A percentile compares a stretch with the other conserved stretches of the same genome.
phyloP scores from a whole-genome alignment of 352 stramenopile species.

The Globisporangium splendens region DNA sequence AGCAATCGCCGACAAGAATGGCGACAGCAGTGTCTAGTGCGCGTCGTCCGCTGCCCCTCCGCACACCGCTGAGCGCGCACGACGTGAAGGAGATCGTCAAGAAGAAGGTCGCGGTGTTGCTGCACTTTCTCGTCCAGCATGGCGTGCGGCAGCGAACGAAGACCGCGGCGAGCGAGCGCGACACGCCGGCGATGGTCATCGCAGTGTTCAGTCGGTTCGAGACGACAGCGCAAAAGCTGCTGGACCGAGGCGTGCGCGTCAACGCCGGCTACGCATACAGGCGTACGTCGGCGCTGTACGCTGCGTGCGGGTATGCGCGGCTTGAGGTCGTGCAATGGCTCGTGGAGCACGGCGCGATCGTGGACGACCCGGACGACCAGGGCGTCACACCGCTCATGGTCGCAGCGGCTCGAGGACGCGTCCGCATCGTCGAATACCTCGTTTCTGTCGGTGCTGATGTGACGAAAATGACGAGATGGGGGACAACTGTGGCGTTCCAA shows the following conservation, averaged over 20 bases:
- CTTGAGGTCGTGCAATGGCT: background rate
- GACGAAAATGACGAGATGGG: background rate
- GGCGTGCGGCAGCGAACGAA: background rate
- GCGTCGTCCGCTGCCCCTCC: background rate
- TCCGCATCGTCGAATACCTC: background rate
- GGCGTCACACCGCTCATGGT: background rate
- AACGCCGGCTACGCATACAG: background rate
- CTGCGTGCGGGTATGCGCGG: background rate
- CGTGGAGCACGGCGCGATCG: background rate
- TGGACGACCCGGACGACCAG: background rate
- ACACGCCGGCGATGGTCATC: background rate
- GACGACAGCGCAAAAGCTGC: background rate
- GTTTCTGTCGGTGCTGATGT: background rate
- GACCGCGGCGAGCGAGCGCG: background rate
- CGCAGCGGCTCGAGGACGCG: background rate
- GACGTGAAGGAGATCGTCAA: background rate
- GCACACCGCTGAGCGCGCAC: constrained; percentile 15
- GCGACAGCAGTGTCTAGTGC: constrained; percentile 10
- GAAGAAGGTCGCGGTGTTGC: background rate
- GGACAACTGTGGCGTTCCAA: background rate
- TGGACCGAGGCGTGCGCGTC: background rate
- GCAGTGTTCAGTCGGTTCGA: background rate
- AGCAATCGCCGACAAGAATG: too few species aligned
- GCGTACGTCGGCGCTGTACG: background rate
- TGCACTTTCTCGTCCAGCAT: background rate